Conservation (phyloP, 305 asterid genomes). For the Fraxinus dipetala region DNA sequence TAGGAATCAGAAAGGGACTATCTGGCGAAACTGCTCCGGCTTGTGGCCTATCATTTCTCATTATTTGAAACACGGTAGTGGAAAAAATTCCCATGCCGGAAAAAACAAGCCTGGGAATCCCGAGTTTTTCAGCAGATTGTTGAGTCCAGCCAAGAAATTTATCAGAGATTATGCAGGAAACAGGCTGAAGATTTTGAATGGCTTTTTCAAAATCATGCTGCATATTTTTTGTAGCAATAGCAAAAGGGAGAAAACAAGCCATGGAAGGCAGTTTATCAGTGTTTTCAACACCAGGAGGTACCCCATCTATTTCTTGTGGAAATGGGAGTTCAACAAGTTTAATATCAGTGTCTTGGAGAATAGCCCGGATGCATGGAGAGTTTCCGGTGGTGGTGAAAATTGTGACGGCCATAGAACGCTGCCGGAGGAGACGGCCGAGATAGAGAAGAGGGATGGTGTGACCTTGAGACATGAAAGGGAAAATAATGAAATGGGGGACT, state of each 20-base stretch:
- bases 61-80: slow-evolving; percentile 29
- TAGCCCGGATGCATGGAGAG: slow-evolving; percentile 38
- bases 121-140: slow-evolving; percentile 31
- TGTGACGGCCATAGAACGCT: slow-evolving; percentile 46
- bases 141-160: slow-evolving; percentile 59
- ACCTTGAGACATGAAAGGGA: slow-evolving; percentile 72
- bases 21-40: slow-evolving; percentile 27
- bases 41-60: slow-evolving; percentile 47
- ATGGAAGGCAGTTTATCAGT: slow-evolving; percentile 51
- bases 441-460: slow-evolving; percentile 73
- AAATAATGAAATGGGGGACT: slow-evolving; percentile 50
- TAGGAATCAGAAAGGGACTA: slow-evolving; percentile 38
- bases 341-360: slow-evolving; percentile 29
- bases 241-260: slow-evolving; percentile 36
- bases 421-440: slow-evolving; percentile 60
- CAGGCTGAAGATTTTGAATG: slow-evolving; percentile 31
- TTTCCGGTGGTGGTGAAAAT: slow-evolving; percentile 62
- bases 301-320: slow-evolving; percentile 38
- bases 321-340: slow-evolving; percentile 51
- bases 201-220: slow-evolving; percentile 44
- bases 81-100: slow-evolving; percentile 56
- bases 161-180: slow-evolving; percentile 56
- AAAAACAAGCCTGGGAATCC: slow-evolving; percentile 49
- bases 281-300: slow-evolving; percentile 59
- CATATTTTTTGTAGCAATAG: slow-evolving; percentile 45